Evolutionary conservation across 768 basidiomycete genomes (phyloP).

Genomic region (Mycena galopus): DNA sequence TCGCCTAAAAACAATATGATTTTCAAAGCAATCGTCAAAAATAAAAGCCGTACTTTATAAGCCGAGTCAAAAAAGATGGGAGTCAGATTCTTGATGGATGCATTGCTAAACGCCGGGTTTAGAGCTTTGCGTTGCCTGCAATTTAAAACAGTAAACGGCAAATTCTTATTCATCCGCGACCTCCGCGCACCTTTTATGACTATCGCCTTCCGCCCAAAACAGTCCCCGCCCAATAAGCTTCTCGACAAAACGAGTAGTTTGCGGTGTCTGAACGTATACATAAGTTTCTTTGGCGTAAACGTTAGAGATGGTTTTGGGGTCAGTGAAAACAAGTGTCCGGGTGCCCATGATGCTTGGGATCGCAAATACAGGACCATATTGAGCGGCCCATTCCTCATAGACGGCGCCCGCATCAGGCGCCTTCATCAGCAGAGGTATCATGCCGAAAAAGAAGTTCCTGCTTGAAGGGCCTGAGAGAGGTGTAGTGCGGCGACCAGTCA

Average conservation of each 20-base stretch:
- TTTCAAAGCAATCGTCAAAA: not conserved
- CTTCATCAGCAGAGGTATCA: conserved; percentile 44
- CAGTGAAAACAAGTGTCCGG: conserved; percentile 42
- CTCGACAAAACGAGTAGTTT: conserved; percentile 42
- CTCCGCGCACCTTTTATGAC: conserved; percentile 41
- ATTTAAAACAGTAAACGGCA: not conserved
- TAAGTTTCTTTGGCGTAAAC: conserved; percentile 64
- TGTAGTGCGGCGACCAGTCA: conserved; percentile 37
- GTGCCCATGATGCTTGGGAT: conserved; percentile 55
- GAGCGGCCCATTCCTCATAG: conserved; percentile 60
- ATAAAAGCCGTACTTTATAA: not conserved
- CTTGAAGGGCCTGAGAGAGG: conserved; percentile 58
- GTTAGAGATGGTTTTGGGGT: conserved; percentile 57
- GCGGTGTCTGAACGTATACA: conserved; percentile 51
- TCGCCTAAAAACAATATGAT: not conserved
- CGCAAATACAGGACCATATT: conserved; percentile 62
- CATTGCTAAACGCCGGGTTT: conserved; percentile 20
- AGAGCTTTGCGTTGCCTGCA: conserved; percentile 15
- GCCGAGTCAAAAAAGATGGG: conserved; percentile 23
- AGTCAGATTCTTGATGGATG: not conserved
- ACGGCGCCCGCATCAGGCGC: conserved; percentile 47
- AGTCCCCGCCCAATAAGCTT: conserved; percentile 47
- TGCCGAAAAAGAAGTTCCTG: conserved; percentile 58
- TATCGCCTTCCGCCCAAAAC: conserved; percentile 50
- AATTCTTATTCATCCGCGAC: not conserved